Base-by-base conservation (phyloP, 441 rosid genomes). In the Gossypium trilobum region DNA sequence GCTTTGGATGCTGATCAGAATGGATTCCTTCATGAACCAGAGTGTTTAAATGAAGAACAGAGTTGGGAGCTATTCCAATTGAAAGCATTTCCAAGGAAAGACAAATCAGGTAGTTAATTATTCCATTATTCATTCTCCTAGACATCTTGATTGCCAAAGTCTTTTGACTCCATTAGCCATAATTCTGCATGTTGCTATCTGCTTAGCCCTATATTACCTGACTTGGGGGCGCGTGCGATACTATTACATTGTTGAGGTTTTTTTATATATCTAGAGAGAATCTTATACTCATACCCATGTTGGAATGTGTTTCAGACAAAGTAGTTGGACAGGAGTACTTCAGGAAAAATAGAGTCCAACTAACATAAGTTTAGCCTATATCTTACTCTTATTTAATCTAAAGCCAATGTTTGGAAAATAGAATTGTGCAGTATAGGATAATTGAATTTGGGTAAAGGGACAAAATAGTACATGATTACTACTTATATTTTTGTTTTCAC, bases 61-160 rank as follows among this genome's bases (percentile, higher is more conserved):
- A 72, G 85, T 23, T 78, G 85, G 82, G 73, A 78, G 29, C 68
- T 76, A 61, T 59, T 79, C 55, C 68, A 8, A 50, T 76, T 39
- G 46, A 81, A 77, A 66, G 80, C 79, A 59, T 79, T 79, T 50
- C 73, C 65, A 36, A 39, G 55, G 68, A 55, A 27, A 68, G 67
- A 31, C 62, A 51, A 68, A 46, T 13, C 54, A 61, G 74, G 71
- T 69, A 29, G 2, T 22, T 62, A 33, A 36, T 36, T 27, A 59
- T 59, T 59, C 39, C 19, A 5, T 27, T 27, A 2, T 27, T n/a
- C 64, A 13, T 6, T 13, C 17, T 59, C 27, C 22, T 31, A n/a
- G 13, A n/a, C 25, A 4, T 74, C 17, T 52, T 7, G 5, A 36
- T 70, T 56, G 9, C 17, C 42, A 36, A 36, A 36, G 42, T 36